Evolutionary conservation across 495 filamentous ascomycete genomes (phyloP).

Genomic region (Penicillium canariense): DNA sequence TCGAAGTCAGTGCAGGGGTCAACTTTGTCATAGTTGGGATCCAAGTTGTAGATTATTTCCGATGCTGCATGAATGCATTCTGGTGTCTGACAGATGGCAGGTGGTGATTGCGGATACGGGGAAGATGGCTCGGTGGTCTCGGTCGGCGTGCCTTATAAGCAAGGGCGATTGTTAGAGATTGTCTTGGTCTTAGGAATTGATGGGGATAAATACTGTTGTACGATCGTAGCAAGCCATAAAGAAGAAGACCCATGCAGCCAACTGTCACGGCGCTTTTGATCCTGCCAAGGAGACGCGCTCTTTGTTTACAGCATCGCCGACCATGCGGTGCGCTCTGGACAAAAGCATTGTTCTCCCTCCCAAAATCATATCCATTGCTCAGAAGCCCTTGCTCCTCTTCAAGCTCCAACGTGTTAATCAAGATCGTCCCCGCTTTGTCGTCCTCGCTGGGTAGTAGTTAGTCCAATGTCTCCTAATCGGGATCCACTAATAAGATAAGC

Average conservation of each 20-base stretch:
- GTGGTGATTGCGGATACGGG: conserved; percentile 18
- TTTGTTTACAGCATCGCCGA: conserved; percentile 8
- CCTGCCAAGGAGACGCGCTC: conserved; percentile 8
- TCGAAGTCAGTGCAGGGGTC: conserved; percentile 73
- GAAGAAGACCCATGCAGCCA: conserved; percentile 8
- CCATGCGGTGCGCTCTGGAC: background rate
- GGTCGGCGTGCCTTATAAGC: background rate
- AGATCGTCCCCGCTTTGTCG: conserved; percentile 4
- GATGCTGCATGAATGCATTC: conserved; percentile 69
- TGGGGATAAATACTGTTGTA: background rate
- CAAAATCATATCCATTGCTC: background rate
- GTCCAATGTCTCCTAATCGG: background rate
- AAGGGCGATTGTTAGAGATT: background rate
- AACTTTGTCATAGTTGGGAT: conserved; percentile 59
- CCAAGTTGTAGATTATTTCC: conserved; percentile 63
- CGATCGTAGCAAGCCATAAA: conserved; percentile 3
- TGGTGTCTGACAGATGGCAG: conserved; percentile 51
- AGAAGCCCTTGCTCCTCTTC: conserved; percentile 8
- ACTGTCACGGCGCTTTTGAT: conserved; percentile 11
- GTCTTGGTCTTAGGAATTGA: background rate
- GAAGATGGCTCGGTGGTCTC: conserved; percentile 5
- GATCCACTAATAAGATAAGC: background rate
- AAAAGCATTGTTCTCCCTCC: conserved; percentile 6
- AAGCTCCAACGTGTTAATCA: background rate
- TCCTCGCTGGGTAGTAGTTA: conserved; percentile 11